Base-by-base conservation (phyloP, 2,329 filamentous ascomycete species). In the Aspergillus sojae region DNA sequence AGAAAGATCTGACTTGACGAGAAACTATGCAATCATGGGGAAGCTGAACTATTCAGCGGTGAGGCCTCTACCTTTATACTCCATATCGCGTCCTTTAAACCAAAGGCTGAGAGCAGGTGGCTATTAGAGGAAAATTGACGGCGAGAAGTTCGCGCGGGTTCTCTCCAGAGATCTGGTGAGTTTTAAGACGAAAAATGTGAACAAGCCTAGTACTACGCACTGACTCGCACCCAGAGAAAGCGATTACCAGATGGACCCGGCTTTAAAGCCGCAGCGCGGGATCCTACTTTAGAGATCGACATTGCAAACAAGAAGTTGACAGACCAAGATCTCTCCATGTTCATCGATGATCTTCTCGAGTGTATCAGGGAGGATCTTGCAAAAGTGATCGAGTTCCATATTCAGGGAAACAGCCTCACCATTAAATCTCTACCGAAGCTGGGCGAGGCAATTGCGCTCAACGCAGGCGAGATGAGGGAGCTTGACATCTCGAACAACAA, bases 401-500 rank as follows among this genome's bases (percentile, higher is more conserved):
- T 85, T 5, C 75, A 75, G 45, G 75, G 75, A 32, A 85, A 85
- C 66, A 63, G 67, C 11, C 74, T 85, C 34, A 84, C 80, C 0
- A 74, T 77, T 5, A 62, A 66, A 9, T 77, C 80, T 4, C 75
- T 85, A 21, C 70, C 69, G 10, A 74, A 74, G 50, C 74, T 85
- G 4, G 78, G 78, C 2, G 70, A 73, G 23, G 73, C 83, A 39
- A 75, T 85, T 54, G 66, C 71, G 14, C 70, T 80, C n/a, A 78
- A 79, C 9, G 63, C 69, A n/a, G 74, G 75, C n/a, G 80, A 83
- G 45, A 69, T 85, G 19, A 77, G 78, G 63, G 80, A 81, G 30
- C 71, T 85, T 23, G 80, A 84, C 64, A 68, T 85, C 9, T 80
- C 82, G 10, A 66, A 76, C 26, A 85, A 85, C 67, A 64, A 74